Percentiles rank a stretch among this genome's conserved stretches.
Conservation (phyloP, 371 early-diverging fungal genomes). For the Circinella umbellata region DNA sequence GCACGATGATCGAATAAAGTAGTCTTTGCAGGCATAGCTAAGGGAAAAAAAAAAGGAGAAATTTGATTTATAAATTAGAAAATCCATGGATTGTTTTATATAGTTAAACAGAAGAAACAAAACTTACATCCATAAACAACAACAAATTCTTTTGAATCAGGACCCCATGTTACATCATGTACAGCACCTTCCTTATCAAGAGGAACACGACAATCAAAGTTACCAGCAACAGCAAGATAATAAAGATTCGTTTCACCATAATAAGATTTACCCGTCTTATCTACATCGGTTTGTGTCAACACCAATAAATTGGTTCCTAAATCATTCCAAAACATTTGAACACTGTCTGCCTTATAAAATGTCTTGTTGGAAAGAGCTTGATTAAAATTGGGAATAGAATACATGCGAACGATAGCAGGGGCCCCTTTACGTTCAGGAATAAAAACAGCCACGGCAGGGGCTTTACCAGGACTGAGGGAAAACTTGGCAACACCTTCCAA, state of each 20-base stretch:
- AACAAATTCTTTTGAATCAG: constrained; percentile 93
- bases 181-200: constrained; percentile 92
- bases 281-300: constrained; percentile 93
- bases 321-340: constrained; percentile 92
- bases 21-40: constrained; percentile 89
- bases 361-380: constrained; percentile 85
- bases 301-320: constrained; percentile 91
- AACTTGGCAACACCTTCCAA: constrained; percentile 83
- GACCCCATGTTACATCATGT: constrained; percentile 95
- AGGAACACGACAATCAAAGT: constrained; percentile 89
- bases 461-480: constrained; percentile 88
- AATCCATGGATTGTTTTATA: neutral
- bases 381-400: constrained; percentile 75
- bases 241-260: constrained; percentile 96
- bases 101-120: neutral
- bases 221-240: constrained; percentile 90
- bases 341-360: constrained; percentile 93
- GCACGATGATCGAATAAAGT: constrained; percentile 93
- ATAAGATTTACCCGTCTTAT: constrained; percentile 94
- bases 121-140: constrained; percentile 88
- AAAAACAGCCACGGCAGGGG: constrained; percentile 87
- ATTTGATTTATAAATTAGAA: too few relatives aligned
- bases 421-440: constrained; percentile 84
- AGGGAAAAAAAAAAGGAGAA: too few relatives aligned
- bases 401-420: constrained; percentile 85